Conservation (phyloP, 2,329 filamentous ascomycete genomes). For the Fusarium annulatum region DNA sequence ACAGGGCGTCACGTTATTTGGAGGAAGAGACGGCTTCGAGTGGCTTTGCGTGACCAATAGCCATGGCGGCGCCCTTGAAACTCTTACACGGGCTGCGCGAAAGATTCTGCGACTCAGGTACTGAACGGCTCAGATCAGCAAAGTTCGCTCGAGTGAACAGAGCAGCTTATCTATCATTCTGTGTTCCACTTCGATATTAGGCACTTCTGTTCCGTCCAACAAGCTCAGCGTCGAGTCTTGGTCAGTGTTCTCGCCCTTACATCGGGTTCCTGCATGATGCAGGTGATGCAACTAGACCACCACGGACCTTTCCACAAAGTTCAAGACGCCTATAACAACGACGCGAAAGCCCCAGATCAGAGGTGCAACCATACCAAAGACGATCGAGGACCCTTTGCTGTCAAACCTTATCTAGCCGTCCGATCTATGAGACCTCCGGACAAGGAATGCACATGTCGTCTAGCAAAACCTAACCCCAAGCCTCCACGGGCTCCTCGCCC, state of each 20-base stretch:
- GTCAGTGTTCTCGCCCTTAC: neutral
- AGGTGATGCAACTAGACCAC: neutral
- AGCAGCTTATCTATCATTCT: too few relatives aligned
- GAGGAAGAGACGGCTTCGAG: neutral
- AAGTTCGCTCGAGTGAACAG: accelerated
- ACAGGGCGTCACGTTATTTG: neutral
- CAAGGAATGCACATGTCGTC: constrained; percentile 20
- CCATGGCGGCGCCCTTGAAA: neutral
- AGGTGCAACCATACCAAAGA: neutral
- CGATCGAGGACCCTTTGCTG: constrained; percentile 1
- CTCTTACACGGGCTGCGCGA: neutral
- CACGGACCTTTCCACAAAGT: neutral
- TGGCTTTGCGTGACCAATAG: neutral
- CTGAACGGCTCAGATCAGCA: neutral
- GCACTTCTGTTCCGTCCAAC: neutral
- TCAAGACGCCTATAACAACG: neutral
- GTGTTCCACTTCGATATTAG: too few relatives aligned
- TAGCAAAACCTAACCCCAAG: constrained; percentile 11
- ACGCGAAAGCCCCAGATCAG: neutral
- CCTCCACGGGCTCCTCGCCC: neutral
- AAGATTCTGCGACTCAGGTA: too few relatives aligned
- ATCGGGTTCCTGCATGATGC: constrained; percentile 26
- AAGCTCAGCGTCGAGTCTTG: neutral
- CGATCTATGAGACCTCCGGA: neutral
- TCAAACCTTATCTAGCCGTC: constrained; percentile 12